These are phyloP conservation scores for Cicer pinnatifidum DNA, from an alignment of 306 rosid genomes.

Conservation along the genomic window DNA sequence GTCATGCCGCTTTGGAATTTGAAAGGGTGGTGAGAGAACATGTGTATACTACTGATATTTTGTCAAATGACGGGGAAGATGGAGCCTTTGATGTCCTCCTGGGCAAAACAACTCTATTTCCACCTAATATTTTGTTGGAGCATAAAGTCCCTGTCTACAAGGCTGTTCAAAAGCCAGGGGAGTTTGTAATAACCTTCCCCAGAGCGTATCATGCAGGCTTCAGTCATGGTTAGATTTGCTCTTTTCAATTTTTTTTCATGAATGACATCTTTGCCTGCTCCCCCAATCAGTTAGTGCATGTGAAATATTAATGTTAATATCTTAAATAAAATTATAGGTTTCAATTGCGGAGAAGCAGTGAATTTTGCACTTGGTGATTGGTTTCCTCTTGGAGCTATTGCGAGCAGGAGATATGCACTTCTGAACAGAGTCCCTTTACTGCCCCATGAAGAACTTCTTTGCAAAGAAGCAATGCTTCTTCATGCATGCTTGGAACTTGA, in stretches of 20 bases:
- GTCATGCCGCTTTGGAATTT: slow-evolving; percentile 85
- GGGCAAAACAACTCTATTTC: slow-evolving; percentile 95
- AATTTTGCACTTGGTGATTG: slow-evolving; percentile 95
- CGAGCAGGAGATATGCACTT: slow-evolving; percentile 84
- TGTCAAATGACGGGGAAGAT: slow-evolving; percentile 80
- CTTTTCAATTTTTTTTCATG: slow-evolving; percentile 26
- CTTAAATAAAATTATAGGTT: slow-evolving; percentile 62
- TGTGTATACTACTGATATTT: slow-evolving; percentile 80
- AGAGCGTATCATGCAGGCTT: slow-evolving; percentile 97
- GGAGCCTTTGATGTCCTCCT: slow-evolving; percentile 92
- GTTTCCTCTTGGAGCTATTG: slow-evolving; percentile 92
- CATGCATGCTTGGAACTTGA: slow-evolving; percentile 65
- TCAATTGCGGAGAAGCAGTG: slow-evolving; percentile 98
- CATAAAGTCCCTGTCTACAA: slow-evolving; percentile 85
- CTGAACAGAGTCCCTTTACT: slow-evolving; percentile 87
- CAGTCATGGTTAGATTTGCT: slow-evolving; percentile 75
- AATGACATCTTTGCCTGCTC: slow-evolving; percentile 30
- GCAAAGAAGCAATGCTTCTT: slow-evolving; percentile 94
- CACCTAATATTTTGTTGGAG: slow-evolving; percentile 83
- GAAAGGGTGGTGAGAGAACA: slow-evolving; percentile 87
- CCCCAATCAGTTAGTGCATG: slow-evolving; percentile 9
- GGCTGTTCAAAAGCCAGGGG: slow-evolving; percentile 97
- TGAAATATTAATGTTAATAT: slow-evolving; percentile 36
- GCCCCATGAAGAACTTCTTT: slow-evolving; percentile 92
- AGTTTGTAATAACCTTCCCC: slow-evolving; percentile 89